These are phyloP conservation scores for Colletotrichum sp. DNA, from an alignment of 2,329 filamentous ascomycete species.

Conservation along the genomic window DNA sequence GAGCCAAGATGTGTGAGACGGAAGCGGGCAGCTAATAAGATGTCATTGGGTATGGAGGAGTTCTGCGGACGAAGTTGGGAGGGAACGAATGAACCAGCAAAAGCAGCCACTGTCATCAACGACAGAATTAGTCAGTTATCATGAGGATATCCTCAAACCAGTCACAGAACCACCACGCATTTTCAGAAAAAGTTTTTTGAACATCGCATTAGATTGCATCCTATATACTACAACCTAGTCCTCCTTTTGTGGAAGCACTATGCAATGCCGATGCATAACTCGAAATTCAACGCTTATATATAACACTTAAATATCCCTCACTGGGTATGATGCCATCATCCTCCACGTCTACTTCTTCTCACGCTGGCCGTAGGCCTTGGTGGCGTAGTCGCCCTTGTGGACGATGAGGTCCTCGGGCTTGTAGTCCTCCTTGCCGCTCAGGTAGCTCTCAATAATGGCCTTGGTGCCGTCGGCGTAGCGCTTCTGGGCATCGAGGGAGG, in stretches of 20 bases:
- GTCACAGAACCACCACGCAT: neutral
- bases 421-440: conserved; percentile 88
- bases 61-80: neutral
- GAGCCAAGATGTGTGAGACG: neutral
- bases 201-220: conserved; percentile 9
- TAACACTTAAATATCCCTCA: neutral
- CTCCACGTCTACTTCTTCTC: conserved; percentile 46
- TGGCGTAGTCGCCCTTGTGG: conserved; percentile 88
- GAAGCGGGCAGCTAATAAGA: neutral
- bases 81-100: neutral
- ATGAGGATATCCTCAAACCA: neutral
- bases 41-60: no score
- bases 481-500: conserved; percentile 96
- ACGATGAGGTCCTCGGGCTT: conserved; percentile 90
- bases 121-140: neutral
- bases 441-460: conserved; percentile 90
- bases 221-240: conserved; percentile 14
- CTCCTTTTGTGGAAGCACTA: neutral
- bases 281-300: conserved; percentile 1
- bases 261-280: conserved; percentile 9
- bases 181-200: neutral
- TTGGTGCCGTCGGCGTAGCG: conserved; percentile 89
- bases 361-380: conserved; percentile 88
- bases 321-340: neutral
- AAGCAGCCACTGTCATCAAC: neutral